phyloP scores from a whole-genome alignment of 2,329 filamentous ascomycete genomes.

The Macrophomina phaseolina region DNA sequence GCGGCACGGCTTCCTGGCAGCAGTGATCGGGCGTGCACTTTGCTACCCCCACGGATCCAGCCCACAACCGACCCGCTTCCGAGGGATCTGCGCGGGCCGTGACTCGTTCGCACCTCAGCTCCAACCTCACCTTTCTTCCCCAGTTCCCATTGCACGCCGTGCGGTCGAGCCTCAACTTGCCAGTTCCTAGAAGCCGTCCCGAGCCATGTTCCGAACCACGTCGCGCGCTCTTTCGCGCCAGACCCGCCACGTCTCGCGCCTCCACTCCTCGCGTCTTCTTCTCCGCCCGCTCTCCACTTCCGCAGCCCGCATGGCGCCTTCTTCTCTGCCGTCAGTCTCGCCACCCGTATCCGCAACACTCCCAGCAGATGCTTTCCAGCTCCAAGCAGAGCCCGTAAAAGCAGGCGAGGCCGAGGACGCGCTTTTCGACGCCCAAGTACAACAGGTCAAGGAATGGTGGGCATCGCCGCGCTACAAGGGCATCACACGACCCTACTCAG shows the following conservation, averaged over 20 bases:
- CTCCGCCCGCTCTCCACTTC: constrained; percentile 49
- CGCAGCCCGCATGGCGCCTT: constrained; percentile 59
- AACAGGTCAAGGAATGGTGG: constrained; percentile 92
- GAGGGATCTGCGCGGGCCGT: neutral
- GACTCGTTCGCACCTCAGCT: neutral
- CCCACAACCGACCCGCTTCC: constrained; percentile 1
- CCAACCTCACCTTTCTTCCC: neutral
- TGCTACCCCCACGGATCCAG: neutral
- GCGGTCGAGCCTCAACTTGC: neutral
- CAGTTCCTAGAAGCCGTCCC: neutral
- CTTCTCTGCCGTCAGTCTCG: constrained; percentile 59
- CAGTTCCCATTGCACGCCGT: neutral
- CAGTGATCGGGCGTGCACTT: neutral
- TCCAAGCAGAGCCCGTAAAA: constrained; percentile 79
- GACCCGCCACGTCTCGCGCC: constrained; percentile 35
- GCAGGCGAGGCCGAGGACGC: constrained; percentile 81
- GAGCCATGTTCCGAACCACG: constrained; percentile 44
- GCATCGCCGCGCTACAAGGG: constrained; percentile 80
- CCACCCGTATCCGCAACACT: constrained; percentile 66
- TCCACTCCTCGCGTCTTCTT: constrained; percentile 33
- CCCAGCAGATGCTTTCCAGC: constrained; percentile 81
- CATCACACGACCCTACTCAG: constrained; percentile 90
- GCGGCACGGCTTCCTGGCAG: neutral
- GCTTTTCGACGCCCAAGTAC: constrained; percentile 81
- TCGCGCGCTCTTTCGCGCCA: constrained; percentile 45